A percentile compares a stretch with the other conserved stretches of the same genome.
Evolutionary conservation across 2,329 filamentous ascomycete species (phyloP).

Genomic region (Trichoderma brevicompactum): DNA sequence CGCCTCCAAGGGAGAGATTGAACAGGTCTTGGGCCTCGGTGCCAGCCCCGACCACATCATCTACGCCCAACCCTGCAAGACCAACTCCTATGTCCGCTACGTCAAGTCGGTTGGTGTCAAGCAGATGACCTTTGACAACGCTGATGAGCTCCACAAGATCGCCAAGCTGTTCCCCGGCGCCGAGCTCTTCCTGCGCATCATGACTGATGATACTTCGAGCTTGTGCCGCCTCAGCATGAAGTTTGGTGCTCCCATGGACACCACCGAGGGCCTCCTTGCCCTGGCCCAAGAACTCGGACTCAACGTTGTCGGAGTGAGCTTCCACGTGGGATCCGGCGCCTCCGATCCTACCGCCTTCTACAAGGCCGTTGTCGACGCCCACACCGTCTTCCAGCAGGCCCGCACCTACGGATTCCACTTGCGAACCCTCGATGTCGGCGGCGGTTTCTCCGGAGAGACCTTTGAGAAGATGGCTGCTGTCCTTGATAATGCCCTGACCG

Average conservation of each 20-base stretch:
- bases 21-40: slow-evolving; percentile 82
- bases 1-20: slow-evolving; percentile 96
- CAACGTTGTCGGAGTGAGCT: slow-evolving; percentile 93
- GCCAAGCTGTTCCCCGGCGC: slow-evolving; percentile 88
- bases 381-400: slow-evolving; percentile 86
- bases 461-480: slow-evolving; percentile 90
- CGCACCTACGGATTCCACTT: slow-evolving; percentile 75
- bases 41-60: slow-evolving; percentile 91
- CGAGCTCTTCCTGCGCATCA: slow-evolving; percentile 90
- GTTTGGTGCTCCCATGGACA: slow-evolving; percentile 89
- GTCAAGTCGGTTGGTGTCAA: slow-evolving; percentile 83
- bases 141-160: slow-evolving; percentile 97
- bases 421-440: slow-evolving; percentile 90
- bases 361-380: slow-evolving; percentile 88
- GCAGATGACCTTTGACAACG: slow-evolving; percentile 99
- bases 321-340: slow-evolving; percentile 96
- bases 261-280: slow-evolving; percentile 74
- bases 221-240: slow-evolving; percentile 96
- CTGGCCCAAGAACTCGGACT: slow-evolving; percentile 81
- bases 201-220: slow-evolving; percentile 94
- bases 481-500: slow-evolving; percentile 78
- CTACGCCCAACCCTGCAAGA: slow-evolving; percentile 99
- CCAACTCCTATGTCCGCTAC: slow-evolving; percentile 94
- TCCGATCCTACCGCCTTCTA: slow-evolving; percentile 90
- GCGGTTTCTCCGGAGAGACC: slow-evolving; percentile 87